Conservation (phyloP, 2,329 filamentous ascomycete genomes). For the Colletotrichum spaethianum region DNA sequence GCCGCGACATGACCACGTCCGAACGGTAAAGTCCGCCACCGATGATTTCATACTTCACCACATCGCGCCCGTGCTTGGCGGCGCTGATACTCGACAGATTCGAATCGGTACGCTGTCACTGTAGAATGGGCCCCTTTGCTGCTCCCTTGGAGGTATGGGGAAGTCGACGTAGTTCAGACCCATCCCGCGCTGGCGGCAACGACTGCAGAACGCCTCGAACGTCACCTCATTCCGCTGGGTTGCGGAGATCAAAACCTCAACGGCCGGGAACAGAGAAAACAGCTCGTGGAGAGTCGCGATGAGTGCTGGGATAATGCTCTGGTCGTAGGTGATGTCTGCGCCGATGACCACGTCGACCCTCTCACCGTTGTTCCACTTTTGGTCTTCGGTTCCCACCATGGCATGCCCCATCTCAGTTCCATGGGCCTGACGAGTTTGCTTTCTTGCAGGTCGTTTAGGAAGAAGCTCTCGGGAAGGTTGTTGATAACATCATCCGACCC, state of each 20-base stretch:
- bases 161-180: conserved; percentile 60
- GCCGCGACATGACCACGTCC: not conserved
- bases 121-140: conserved; percentile 77
- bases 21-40: not conserved
- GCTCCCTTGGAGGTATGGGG: conserved; percentile 51
- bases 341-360: conserved; percentile 77
- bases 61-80: conserved; percentile 14
- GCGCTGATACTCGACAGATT: conserved; percentile 57
- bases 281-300: conserved; percentile 76
- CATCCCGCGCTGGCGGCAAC: conserved; percentile 66
- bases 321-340: conserved; percentile 85
- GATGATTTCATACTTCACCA: conserved; percentile 32
- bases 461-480: conserved; percentile 76
- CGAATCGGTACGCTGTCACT: conserved; percentile 71
- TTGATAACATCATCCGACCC: conserved; percentile 81
- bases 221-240: conserved; percentile 80
- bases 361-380: conserved; percentile 63
- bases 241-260: conserved; percentile 76
- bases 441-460: conserved; percentile 75
- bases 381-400: conserved; percentile 70
- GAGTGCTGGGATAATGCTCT: conserved; percentile 72
- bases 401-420: conserved; percentile 77
- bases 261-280: conserved; percentile 67
- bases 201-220: conserved; percentile 73
- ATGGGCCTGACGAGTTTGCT: conserved; percentile 59